Conservation (phyloP, 768 basidiomycete species). For the Tylopilus plumbeoviolaceoides region DNA sequence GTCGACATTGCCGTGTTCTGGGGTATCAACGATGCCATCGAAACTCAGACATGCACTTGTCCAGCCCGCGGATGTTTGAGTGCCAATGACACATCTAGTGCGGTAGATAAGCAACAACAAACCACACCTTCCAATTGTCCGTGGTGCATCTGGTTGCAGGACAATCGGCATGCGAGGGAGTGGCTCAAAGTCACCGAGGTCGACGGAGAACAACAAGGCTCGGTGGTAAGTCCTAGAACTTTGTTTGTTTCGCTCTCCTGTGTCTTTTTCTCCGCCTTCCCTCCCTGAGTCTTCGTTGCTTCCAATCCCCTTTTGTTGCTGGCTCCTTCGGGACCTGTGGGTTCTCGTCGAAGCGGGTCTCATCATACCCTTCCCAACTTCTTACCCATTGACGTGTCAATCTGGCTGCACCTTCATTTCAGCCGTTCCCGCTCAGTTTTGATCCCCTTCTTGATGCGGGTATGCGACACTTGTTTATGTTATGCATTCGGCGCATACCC, state of each 20-base stretch:
- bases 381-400: slow-evolving; percentile 3
- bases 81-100: slow-evolving; percentile 6
- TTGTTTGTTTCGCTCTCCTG: slow-evolving; percentile 1
- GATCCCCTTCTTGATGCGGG: slow-evolving; percentile 16
- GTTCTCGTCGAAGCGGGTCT: slow-evolving; percentile 2
- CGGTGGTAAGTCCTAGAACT: slow-evolving; percentile 25
- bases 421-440: slow-evolving; percentile 3
- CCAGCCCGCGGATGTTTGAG: slow-evolving; percentile 11
- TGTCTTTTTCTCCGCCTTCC: background rate
- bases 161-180: slow-evolving; percentile 27
- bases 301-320: slow-evolving; percentile 12
- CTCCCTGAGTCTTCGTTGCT: background rate
- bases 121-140: slow-evolving; percentile 8
- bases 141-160: slow-evolving; percentile 20
- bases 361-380: slow-evolving; percentile 6
- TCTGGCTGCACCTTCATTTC: slow-evolving; percentile 3
- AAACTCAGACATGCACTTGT: slow-evolving; percentile 15
- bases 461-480: slow-evolving; percentile 2
- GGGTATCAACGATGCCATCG: slow-evolving; percentile 32
- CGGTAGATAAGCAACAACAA: background rate
- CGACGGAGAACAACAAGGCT: slow-evolving; percentile 21
- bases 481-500: slow-evolving; percentile 3
- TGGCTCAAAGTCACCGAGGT: slow-evolving; percentile 35
- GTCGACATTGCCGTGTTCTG: slow-evolving; percentile 65
- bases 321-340: slow-evolving; percentile 10